phyloP scores from a whole-genome alignment of 2,329 filamentous ascomycete species.

The Ophiosphaerella narmari region DNA sequence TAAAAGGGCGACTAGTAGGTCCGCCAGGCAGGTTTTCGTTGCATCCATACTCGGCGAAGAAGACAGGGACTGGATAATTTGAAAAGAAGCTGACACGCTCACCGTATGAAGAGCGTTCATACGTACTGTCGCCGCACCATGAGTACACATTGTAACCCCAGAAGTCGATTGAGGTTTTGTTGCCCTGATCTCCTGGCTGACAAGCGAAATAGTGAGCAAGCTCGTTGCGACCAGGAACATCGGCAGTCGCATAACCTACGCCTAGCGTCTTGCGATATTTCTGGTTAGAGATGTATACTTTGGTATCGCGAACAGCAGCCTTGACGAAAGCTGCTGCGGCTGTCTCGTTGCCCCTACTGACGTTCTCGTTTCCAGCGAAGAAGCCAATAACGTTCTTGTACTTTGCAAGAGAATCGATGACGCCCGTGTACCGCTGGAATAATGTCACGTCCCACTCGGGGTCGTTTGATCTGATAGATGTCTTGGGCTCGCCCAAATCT shows the following conservation, averaged over 20 bases:
- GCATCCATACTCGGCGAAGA: conserved; percentile 99
- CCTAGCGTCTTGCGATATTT: conserved; percentile 73
- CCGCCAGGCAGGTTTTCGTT: conserved; percentile 56
- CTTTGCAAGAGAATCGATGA: conserved; percentile 77
- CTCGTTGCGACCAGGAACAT: conserved; percentile 80
- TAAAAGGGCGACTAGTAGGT: conserved; percentile 71
- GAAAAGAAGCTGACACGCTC: conserved; percentile 82
- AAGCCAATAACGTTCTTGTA: conserved; percentile 95
- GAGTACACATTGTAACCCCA: conserved; percentile 99
- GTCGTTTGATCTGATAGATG: conserved; percentile 80
- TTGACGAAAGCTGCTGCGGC: conserved; percentile 91
- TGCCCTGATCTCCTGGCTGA: conserved; percentile 54
- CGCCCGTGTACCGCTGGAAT: conserved; percentile 78
- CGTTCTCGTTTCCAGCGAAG: conserved; percentile 98
- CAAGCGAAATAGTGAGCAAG: conserved; percentile 96
- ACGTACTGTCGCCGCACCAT: conserved; percentile 89
- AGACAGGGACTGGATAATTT: conserved; percentile 88
- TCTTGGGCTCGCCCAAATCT: conserved; percentile 63
- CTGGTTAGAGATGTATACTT: conserved; percentile 83
- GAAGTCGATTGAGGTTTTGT: conserved; percentile 77
- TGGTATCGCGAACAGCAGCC: conserved; percentile 93
- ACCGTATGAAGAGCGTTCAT: conserved; percentile 75
- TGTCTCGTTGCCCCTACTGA: conserved; percentile 86
- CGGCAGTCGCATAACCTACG: conserved; percentile 94
- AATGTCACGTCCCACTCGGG: conserved; percentile 80